These are phyloP conservation scores for Picochlorum sp. DNA, from an alignment of 139 green algal genomes.

Conservation along the genomic window DNA sequence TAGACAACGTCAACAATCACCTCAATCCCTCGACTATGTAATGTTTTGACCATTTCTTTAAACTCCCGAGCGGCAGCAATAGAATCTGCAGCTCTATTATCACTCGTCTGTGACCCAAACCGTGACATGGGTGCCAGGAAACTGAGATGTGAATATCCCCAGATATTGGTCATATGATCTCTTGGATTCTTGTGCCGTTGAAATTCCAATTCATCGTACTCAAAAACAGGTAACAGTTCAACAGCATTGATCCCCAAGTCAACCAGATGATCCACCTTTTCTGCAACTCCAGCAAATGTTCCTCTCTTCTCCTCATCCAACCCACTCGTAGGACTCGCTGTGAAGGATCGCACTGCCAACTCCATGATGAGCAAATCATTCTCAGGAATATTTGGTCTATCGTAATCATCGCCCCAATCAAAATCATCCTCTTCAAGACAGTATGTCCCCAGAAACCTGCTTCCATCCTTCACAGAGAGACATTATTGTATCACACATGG, in stretches of 20 bases:
- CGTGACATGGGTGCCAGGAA: constrained; percentile 82
- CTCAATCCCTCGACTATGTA: constrained; percentile 72
- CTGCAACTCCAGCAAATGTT: constrained; percentile 64
- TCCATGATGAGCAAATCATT: constrained; percentile 81
- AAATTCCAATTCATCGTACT: constrained; percentile 93
- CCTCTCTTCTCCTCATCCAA: constrained; percentile 44
- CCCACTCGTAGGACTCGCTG: constrained; percentile 43
- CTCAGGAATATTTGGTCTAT: constrained; percentile 28
- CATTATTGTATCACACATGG: not conserved
- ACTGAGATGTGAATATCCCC: constrained; percentile 83
- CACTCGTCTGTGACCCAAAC: constrained; percentile 23
- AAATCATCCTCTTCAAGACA: constrained; percentile 65
- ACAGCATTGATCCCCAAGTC: constrained; percentile 81
- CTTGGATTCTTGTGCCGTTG: constrained; percentile 69
- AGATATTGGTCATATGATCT: constrained; percentile 81
- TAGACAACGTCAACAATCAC: constrained; percentile 93
- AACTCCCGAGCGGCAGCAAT: constrained; percentile 66
- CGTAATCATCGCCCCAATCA: constrained; percentile 72
- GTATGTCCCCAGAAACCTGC: constrained; percentile 70
- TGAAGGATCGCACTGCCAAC: constrained; percentile 75
- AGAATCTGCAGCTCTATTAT: constrained; percentile 37
- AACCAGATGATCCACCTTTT: constrained; percentile 70
- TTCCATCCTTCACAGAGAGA: constrained; percentile 34
- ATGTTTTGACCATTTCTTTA: constrained; percentile 78
- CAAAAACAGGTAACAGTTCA: constrained; percentile 88